phyloP scores from a whole-genome alignment of 768 basidiomycete genomes.

The Trametes cingulata region DNA sequence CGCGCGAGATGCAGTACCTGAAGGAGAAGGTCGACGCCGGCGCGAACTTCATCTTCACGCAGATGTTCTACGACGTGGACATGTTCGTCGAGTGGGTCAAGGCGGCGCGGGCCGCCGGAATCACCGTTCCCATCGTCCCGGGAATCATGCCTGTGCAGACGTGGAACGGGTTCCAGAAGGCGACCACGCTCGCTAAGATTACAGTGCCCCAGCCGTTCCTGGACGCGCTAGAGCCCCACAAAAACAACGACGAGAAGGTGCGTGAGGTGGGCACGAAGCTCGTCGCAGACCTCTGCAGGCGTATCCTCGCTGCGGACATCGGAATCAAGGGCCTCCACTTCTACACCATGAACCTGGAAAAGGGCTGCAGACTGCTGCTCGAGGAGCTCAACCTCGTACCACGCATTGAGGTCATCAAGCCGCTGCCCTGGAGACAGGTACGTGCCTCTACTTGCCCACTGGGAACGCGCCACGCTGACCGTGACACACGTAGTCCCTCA shows the following conservation, averaged over 20 bases:
- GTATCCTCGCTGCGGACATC: conserved; percentile 75
- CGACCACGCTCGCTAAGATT: conserved; percentile 77
- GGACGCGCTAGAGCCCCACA: conserved; percentile 80
- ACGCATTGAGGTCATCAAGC: conserved; percentile 87
- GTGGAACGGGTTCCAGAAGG: conserved; percentile 91
- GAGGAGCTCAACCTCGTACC: conserved; percentile 90
- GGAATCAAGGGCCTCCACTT: conserved; percentile 92
- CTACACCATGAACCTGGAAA: conserved; percentile 97
- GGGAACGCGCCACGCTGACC: not conserved
- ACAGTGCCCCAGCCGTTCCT: conserved; percentile 74
- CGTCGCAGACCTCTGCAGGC: conserved; percentile 91
- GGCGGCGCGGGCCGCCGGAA: conserved; percentile 78
- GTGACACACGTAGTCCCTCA: conserved; percentile 65
- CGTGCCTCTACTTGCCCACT: conserved; percentile 20
- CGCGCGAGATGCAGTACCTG: conserved; percentile 78
- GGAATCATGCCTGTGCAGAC: conserved; percentile 96
- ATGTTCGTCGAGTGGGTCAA: conserved; percentile 93
- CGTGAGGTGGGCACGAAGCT: conserved; percentile 90
- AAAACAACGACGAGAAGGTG: conserved; percentile 92
- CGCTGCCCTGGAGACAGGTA: conserved; percentile 96
- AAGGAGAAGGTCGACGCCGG: conserved; percentile 93
- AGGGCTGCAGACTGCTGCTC: conserved; percentile 91
- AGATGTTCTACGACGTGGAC: conserved; percentile 96
- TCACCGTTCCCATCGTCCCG: conserved; percentile 87
- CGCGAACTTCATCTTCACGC: conserved; percentile 93